Evolutionary conservation across 345 rosid genomes (phyloP).

Genomic region (Melastoma malabathricum): DNA sequence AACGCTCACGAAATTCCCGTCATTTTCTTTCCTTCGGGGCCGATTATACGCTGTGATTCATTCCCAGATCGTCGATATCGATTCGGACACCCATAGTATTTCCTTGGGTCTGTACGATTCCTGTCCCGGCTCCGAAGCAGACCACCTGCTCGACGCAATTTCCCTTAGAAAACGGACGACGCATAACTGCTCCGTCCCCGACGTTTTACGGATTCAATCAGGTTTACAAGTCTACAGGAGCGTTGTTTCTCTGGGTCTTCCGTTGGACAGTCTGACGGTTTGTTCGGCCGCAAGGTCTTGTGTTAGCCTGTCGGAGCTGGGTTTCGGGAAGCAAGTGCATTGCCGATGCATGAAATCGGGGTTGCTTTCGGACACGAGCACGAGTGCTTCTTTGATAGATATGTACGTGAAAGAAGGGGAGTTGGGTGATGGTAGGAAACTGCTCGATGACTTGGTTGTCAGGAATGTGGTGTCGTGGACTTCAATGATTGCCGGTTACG

Average conservation of each 20-base stretch:
- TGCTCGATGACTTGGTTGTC: slow-evolving; percentile 48
- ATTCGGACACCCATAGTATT: too few species aligned
- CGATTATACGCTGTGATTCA: too few species aligned
- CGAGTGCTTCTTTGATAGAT: slow-evolving; percentile 69
- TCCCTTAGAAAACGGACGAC: slow-evolving; percentile 14
- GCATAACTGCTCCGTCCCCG: slow-evolving; percentile 32
- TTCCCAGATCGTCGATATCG: too few species aligned
- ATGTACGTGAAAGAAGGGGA: slow-evolving; percentile 53
- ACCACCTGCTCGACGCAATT: slow-evolving; percentile 26
- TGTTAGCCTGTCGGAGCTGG: slow-evolving; percentile 30
- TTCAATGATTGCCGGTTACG: slow-evolving; percentile 59
- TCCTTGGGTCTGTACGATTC: too few species aligned
- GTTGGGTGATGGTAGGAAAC: slow-evolving; percentile 39
- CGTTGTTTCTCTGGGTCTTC: slow-evolving; percentile 33
- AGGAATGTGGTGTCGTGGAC: slow-evolving; percentile 89
- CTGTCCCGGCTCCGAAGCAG: background rate
- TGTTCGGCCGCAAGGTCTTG: slow-evolving; percentile 65
- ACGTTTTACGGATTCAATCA: slow-evolving; percentile 39
- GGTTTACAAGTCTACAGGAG: slow-evolving; percentile 39
- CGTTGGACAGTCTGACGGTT: slow-evolving; percentile 38
- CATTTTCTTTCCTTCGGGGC: too few species aligned
- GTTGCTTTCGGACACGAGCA: slow-evolving; percentile 43
- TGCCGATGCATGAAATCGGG: slow-evolving; percentile 46
- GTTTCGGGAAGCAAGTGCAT: slow-evolving; percentile 56
- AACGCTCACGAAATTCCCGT: too few species aligned